These are phyloP conservation scores for Botrytis cinerea DNA, from an alignment of 2,329 filamentous ascomycete genomes.

Conservation along the genomic window DNA sequence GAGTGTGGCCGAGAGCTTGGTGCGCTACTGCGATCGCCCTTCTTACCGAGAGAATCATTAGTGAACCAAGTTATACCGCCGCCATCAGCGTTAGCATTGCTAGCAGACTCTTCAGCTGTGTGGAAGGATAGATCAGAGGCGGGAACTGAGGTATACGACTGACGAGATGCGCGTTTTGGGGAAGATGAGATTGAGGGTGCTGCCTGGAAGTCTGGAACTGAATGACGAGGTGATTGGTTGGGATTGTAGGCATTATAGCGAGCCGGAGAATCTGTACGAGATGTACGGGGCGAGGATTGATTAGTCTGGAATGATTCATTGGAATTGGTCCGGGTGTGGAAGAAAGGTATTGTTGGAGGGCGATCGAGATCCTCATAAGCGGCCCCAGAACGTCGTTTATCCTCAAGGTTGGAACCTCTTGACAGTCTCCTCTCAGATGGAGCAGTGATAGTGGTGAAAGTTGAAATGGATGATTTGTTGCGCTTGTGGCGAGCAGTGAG, in stretches of 20 bases:
- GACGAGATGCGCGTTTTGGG: conserved; percentile 49
- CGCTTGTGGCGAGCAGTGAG: conserved; percentile 82
- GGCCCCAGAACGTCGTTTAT: conserved; percentile 47
- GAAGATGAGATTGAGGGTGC: conserved; percentile 43
- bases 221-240: conserved; percentile 49
- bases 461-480: conserved; percentile 57
- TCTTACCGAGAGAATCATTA: conserved; percentile 39
- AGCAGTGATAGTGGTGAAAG: conserved; percentile 40
- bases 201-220: conserved; percentile 51
- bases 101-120: conserved; percentile 13
- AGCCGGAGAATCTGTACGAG: conserved; percentile 56
- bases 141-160: conserved; percentile 54
- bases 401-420: conserved; percentile 44
- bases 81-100: neutral
- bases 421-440: conserved; percentile 61
- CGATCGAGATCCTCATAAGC: conserved; percentile 50
- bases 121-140: conserved; percentile 34
- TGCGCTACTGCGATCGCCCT: conserved; percentile 12
- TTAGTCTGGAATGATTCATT: conserved; percentile 57
- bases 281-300: conserved; percentile 54
- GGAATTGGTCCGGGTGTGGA: conserved; percentile 71
- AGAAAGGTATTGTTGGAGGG: conserved; percentile 69
- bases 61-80: conserved; percentile 36
- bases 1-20: conserved; percentile 37
- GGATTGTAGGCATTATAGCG: conserved; percentile 54